A percentile compares a stretch with the other conserved stretches of the same genome.
These are phyloP conservation scores for Jacaranda mimosifolia DNA, from an alignment of 257 asterid species.

Conservation along the genomic window DNA sequence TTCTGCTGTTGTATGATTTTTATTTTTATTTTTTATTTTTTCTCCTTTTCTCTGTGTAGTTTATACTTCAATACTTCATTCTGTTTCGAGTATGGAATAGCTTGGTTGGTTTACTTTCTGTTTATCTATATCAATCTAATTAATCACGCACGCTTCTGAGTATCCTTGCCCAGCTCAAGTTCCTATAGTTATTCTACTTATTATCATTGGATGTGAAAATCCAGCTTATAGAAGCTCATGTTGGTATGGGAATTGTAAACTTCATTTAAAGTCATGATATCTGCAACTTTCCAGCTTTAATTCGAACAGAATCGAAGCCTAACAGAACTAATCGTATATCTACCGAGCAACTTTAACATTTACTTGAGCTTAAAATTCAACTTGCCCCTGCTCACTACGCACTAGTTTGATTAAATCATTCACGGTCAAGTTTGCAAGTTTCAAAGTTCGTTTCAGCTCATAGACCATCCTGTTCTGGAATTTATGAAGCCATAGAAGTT, in stretches of 20 bases:
- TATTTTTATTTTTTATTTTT: not conserved
- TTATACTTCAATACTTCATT: not conserved
- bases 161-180: not conserved
- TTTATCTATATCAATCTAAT: not conserved
- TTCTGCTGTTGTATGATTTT: not conserved
- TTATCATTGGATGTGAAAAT: not conserved
- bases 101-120: not conserved
- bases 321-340: conserved; percentile 3
- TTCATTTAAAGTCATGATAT: not conserved
- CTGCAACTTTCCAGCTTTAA: conserved; percentile 13
- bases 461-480: conserved; percentile 18
- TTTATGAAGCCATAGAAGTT: not conserved
- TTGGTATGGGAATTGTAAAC: conserved; percentile 4
- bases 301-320: not conserved
- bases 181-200: not conserved
- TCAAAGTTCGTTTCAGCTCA: not conserved
- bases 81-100: not conserved
- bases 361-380: not conserved
- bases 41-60: not conserved
- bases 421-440: not conserved
- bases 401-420: not conserved
- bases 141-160: not conserved
- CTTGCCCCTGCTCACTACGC: not conserved
- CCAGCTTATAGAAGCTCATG: not conserved
- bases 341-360: not conserved